Evolutionary conservation across 129 eudicot genomes (phyloP), one percentile per base, ranked within the genome.

Genomic region (Smallanthus sonchifolius): DNA sequence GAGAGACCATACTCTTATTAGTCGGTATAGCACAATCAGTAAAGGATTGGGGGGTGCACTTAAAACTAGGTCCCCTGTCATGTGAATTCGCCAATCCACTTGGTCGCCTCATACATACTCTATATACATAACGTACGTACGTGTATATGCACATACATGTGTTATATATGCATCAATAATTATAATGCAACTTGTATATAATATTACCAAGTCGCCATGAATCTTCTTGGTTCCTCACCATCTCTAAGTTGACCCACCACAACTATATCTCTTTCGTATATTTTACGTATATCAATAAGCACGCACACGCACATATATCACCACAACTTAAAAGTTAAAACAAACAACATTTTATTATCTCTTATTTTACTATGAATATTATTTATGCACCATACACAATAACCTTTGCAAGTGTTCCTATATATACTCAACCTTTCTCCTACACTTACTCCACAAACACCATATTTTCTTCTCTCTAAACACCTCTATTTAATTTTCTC

Each of bases 231-330:
- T 82, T 78, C 85, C 79, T 79, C 70, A 72, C 89, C 86, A 69
- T 70, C 77, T 62, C 73, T 63, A 80, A 63, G 93, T 92, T 92
- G 96, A 92, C 97, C 97, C 89, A 86, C 93, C 72, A 65, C 70
- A 65, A 78, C 82, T 83, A 74, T 83, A 82, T 65, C 73, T 77
- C 65, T 75, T 79, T 62, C 74, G 74, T 79, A 79, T 72, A 32
- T 72, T 65, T 79, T 72, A 72, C 61, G 83, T 72, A 79, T 71
- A 62, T 70, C 82, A 36, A 56, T 43, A 47, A 37, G 60, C 68
- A 15, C 65, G 16, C 75, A 44, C 75, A 44, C 70, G 64, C 8
- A 65, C 51, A 67, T 51, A 80, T 75, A 40, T 38, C 69, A 24
- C 84, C 77, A 11, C 19, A 47, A 59, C 47, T 56, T 52, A 42